Evolutionary conservation across 768 basidiomycete genomes (phyloP), one percentile per base, ranked within the genome.

Genomic region (Tephrocybe sp.): DNA sequence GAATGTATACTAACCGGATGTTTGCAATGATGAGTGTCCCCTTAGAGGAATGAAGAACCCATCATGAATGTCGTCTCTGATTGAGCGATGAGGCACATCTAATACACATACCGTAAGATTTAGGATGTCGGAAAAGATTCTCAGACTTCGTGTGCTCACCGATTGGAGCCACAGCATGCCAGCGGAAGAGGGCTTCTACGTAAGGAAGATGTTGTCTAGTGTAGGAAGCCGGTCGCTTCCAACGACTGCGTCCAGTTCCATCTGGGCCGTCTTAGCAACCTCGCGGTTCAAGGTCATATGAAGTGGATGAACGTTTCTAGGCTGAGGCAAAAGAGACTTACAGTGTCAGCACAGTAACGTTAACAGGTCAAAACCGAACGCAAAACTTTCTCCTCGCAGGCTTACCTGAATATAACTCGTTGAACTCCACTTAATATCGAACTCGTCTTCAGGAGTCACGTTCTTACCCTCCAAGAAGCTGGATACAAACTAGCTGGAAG

Each of bases 391-490:
- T 20, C 36, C 42, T 30, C 33, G 30, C 14, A 39, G 31, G 35
- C 43, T 38, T 53, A 78, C 78, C 79, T 43, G 76, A 73, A 62
- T 82, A 80, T 14, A 82, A 39, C 80, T 78, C n/a, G 76, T 75
- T 32, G 79, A 72, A 34, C 83, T 79, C 82, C 85, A 85, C 62
- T 84, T 87, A 51, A 88, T 70, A 53, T 81, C 76, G 45, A 75
- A 67, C 52, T 86, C 83, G 52, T 85, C 82, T 51, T 84, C 79
- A 3, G 67, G 64, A 42, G 66, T 76, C 26, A 82, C 60, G 9
- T 69, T 64, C 59, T 76, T 78, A 19, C 67, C 72, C 56, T 85
- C 76, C 22, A 87, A 72, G 49, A 83, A 63, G 22, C 73, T 71
- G 19, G 83, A 83, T 1, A 79, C 77, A 61, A 83, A 85, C 6